Conservation (phyloP, 2,329 filamentous ascomycete species). For the Podosphaera leucotricha region DNA sequence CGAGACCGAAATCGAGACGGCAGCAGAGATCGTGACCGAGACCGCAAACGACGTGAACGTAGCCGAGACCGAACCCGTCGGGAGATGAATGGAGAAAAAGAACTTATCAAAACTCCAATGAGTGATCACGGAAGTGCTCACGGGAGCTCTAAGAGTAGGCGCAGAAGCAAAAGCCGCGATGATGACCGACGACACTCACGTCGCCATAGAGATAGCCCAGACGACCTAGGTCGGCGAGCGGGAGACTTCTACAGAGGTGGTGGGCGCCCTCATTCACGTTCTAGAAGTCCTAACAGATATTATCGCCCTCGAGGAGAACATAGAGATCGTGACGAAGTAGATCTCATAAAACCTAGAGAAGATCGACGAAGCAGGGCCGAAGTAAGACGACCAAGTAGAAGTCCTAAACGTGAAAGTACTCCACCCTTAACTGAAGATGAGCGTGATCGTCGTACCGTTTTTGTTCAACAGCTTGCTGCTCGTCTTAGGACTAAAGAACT, state of each 20-base stretch:
- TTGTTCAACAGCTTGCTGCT: slow-evolving; percentile 93
- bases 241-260: slow-evolving; percentile 50
- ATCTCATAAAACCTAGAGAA: slow-evolving; percentile 21
- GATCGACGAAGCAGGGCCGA: slow-evolving; percentile 20
- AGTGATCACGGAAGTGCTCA: slow-evolving; percentile 52
- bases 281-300: slow-evolving; percentile 42
- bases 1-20: slow-evolving; percentile 30
- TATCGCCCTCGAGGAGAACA: slow-evolving; percentile 26
- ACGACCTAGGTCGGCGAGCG: slow-evolving; percentile 22
- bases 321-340: slow-evolving; percentile 27
- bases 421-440: slow-evolving; percentile 81
- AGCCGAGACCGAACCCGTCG: slow-evolving; percentile 27
- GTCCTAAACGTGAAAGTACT: slow-evolving; percentile 25
- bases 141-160: slow-evolving; percentile 54
- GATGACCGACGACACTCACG: slow-evolving; percentile 51
- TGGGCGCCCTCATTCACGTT: slow-evolving; percentile 42
- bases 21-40: slow-evolving; percentile 31
- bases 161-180: slow-evolving; percentile 56
- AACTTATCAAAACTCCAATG: slow-evolving; percentile 40
- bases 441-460: slow-evolving; percentile 86
- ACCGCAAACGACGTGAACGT: slow-evolving; percentile 31
- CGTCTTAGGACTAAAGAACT: slow-evolving; percentile 80
- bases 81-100: slow-evolving; percentile 22
- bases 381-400: slow-evolving; percentile 18
- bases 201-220: slow-evolving; percentile 36